Conservation (phyloP, 1,284 basidiomycete species). For the Rhodotorula sp. region DNA sequence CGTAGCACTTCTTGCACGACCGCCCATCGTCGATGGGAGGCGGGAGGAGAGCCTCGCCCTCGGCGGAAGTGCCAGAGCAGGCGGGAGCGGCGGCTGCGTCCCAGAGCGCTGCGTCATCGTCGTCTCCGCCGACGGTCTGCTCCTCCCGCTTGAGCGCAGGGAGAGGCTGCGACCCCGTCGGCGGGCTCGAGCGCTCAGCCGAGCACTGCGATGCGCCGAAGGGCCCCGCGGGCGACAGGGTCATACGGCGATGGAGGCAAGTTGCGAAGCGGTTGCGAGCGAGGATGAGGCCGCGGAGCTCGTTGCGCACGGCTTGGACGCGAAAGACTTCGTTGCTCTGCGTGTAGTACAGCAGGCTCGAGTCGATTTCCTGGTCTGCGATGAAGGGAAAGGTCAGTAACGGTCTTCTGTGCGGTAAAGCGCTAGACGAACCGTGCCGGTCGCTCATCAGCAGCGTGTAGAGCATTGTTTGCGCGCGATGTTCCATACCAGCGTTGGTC, state of each 20-base stretch:
- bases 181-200: neutral
- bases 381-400: neutral
- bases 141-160: too few relatives aligned
- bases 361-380: slow-evolving; percentile 57
- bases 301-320: slow-evolving; percentile 74
- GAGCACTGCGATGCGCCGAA: neutral
- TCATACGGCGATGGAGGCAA: slow-evolving; percentile 57
- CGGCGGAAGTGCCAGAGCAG: neutral
- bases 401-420: neutral
- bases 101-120: slow-evolving; percentile 37
- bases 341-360: slow-evolving; percentile 91
- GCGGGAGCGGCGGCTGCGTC: slow-evolving; percentile 7
- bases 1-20: slow-evolving; percentile 78
- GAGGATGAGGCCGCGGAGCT: slow-evolving; percentile 77
- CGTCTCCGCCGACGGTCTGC: slow-evolving; percentile 1
- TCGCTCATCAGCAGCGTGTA: slow-evolving; percentile 91
- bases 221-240: neutral
- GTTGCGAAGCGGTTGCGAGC: slow-evolving; percentile 83
- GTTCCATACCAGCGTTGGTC: slow-evolving; percentile 75
- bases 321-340: slow-evolving; percentile 83
- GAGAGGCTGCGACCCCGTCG: neutral
- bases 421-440: slow-evolving; percentile 65
- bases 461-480: slow-evolving; percentile 96
- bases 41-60: slow-evolving; percentile 66
- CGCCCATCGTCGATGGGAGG: slow-evolving; percentile 80